Percentiles rank a stretch among this genome's conserved stretches.
Conservation (phyloP, 345 rosid genomes). For the Passiflora organensis region DNA sequence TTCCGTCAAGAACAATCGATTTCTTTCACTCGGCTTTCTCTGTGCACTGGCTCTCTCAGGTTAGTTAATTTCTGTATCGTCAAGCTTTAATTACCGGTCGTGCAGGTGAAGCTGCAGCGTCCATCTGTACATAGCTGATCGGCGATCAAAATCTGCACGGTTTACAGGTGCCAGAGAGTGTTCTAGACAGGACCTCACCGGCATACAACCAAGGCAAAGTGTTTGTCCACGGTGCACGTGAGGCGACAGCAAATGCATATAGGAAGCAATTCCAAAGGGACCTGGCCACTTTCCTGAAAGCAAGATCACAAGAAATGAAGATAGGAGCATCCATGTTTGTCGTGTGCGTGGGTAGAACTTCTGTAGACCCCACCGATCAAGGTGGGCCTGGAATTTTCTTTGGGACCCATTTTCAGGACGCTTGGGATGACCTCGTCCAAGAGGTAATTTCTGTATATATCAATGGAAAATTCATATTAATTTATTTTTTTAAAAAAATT, state of each 20-base stretch:
- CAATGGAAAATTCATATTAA: too few relatives aligned
- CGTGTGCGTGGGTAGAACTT: conserved; percentile 87
- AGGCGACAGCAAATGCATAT: conserved; percentile 54
- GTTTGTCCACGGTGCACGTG: conserved; percentile 73
- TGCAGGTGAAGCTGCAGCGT: too few relatives aligned
- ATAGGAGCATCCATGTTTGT: conserved; percentile 89
- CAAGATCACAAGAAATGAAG: conserved; percentile 75
- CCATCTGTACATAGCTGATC: too few relatives aligned
- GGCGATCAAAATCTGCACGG: too few relatives aligned
- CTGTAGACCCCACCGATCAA: conserved; percentile 81
- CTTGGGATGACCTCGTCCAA: conserved; percentile 95
- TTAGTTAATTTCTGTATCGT: too few relatives aligned
- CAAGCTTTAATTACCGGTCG: too few relatives aligned
- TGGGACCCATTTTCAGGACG: conserved; percentile 98
- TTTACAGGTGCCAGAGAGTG: conserved; percentile 83
- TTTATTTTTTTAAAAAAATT: too few relatives aligned
- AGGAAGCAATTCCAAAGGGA: conserved; percentile 70
- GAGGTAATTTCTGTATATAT: too few relatives aligned
- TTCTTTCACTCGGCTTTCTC: conserved; percentile 90
- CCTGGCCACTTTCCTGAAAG: conserved; percentile 56
- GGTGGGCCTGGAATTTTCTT: conserved; percentile 93
- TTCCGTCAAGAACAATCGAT: conserved; percentile 69
- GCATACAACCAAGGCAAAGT: conserved; percentile 78
- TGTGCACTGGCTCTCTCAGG: conserved; percentile 98
- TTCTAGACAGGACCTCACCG: conserved; percentile 55